Evolutionary conservation across 108 stramenopile genomes (phyloP), one percentile per base, ranked within the genome.

Genomic region (Cyclostephanos tholiformis): DNA sequence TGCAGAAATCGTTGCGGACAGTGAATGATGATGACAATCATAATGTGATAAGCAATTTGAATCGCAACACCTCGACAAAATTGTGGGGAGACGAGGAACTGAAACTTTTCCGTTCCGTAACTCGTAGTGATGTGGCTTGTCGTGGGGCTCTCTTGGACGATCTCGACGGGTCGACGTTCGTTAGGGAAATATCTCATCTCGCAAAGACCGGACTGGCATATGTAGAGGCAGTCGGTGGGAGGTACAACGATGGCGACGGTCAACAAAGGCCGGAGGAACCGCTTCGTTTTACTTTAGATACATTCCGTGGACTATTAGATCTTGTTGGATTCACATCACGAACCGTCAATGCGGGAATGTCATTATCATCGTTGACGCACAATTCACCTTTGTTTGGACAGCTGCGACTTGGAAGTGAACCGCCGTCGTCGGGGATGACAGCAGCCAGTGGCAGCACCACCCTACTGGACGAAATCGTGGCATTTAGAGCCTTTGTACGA

Each of bases 271-370:
- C 87, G 0, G 76, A 63, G 20, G 89, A 88, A 66, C 80, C 81
- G 25, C 48, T 91, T 14, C 50, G 56, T 46, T 69, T 77, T 29
- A 77, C 72, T 19, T n/a, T 92, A 9, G 51, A 71, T 25, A 63
- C 67, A 7, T 23, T 89, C 44, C 84, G 93, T 12, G 66, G 79
- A 2, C 77, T 80, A 2, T 56, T 92, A 22, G 44, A 75, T 9
- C 27, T 90, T 41, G 89, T 95, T 38, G 94, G 94, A 23, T 95
- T 95, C 66, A 80, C 89, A 0, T 43, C 73, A 9, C 68, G 50
- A 22, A 92, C 91, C 6, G 81, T 81, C 4, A 38, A 74, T 13
- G 90, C 89, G 39, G 91, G 94, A 20, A 58, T 65, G n/a, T 43
- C 65, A 23, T 43, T n/a, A 17, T 64, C 14, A 9, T 30, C 74